Conservation (phyloP, 257 asterid species). For the Salvia miltiorrhiza region DNA sequence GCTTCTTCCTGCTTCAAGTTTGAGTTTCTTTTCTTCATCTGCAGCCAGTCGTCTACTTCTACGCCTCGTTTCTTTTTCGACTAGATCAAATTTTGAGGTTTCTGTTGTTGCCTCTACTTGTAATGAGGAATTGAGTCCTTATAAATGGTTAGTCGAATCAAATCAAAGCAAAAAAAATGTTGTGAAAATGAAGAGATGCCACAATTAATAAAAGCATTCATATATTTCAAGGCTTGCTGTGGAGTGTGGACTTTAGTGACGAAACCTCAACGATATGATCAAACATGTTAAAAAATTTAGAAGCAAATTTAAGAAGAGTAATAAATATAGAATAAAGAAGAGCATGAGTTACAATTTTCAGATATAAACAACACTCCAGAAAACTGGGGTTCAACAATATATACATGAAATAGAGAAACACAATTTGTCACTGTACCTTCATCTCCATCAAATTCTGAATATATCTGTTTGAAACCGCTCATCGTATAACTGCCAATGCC, state of each 20-base stretch:
- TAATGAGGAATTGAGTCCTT: no score
- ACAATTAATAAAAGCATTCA: background rate
- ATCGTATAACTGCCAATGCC: conserved; percentile 80
- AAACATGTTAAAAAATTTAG: background rate
- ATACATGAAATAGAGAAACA: conserved; percentile 17
- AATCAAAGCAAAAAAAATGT: no score
- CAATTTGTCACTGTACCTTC: background rate
- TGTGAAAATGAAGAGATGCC: no score
- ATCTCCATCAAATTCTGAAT: conserved; percentile 57
- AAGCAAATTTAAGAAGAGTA: background rate
- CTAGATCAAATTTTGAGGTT: background rate
- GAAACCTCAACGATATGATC: background rate
- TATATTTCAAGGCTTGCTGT: background rate
- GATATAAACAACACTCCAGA: conserved; percentile 9
- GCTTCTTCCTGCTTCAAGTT: conserved; percentile 3
- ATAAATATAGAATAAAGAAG: background rate
- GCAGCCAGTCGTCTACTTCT: background rate
- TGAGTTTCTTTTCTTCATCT: conserved; percentile 5
- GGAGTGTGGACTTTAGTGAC: background rate
- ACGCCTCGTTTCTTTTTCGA: background rate
- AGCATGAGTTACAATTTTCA: background rate
- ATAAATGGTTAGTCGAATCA: no score
- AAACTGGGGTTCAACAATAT: conserved; percentile 7
- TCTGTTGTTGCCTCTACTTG: background rate
- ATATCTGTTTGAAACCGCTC: conserved; percentile 77